Base-by-base conservation (phyloP, 805 yeast species). In the Cyberlindnera petersonii region DNA sequence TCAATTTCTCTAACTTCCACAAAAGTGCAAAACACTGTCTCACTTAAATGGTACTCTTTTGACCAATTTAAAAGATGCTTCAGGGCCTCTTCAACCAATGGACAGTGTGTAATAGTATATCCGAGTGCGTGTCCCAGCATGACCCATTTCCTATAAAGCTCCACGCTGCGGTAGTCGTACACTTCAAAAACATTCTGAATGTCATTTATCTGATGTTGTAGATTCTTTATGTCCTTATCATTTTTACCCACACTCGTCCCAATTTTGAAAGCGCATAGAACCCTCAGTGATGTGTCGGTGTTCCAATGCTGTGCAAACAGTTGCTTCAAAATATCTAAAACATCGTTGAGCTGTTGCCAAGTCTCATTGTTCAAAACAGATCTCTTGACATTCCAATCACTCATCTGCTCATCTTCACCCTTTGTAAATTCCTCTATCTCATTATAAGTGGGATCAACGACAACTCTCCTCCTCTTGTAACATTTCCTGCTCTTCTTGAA, bases 101-200 rank as follows among this genome's bases (percentile, higher is more conserved):
- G 38, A 3, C 42, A 24, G 10, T 44, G 37, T 7, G 31, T 14
- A 17, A 47, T 32, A 9, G 43, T 3, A 4, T 36, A 24, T 4
- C 52, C 52, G 14, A 49, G 26, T 7, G 43, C 38, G 17, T 49
- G 51, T 2, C 53, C 52, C 24, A 42, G 22, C 38, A 46, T 39
- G 2, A 46, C 37, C 43, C 45, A 46, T 4, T 40, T 40, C 11
- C 42, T 32, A 19, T 34, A 42, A 8, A 23, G 11, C 4, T 15
- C 23, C 4, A 36, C 24, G 8, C 34, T 24, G 2, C 31, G 31
- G 15, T 34, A n/a, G 2, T 48, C 49, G 26, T 47, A 47, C 33
- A 47, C 30, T 1, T 36, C 33, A 4, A 10, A 5, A 4, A 42
- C 14, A 10, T n/a, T 33, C 29, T 14, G 26, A 19, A 14, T 43